Base-by-base conservation (phyloP, 2,329 filamentous ascomycete genomes). In the Lasiodiplodia sp. region DNA sequence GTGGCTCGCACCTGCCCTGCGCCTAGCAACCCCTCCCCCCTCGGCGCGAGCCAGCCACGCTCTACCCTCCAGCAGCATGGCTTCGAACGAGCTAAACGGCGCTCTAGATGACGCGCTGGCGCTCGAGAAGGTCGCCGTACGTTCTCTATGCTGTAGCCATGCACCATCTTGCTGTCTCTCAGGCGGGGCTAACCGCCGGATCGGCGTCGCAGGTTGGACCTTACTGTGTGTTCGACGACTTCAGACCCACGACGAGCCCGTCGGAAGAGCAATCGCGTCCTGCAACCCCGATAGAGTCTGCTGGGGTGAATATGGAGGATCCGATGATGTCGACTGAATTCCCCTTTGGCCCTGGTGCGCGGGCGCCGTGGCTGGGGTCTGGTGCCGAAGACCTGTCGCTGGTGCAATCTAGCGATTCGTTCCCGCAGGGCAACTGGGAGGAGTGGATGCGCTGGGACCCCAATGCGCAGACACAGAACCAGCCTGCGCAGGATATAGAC, bases 401-500 rank as follows among this genome's bases (percentile, higher is more conserved):
- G 66, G 65, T 72, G 37, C 68, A 76, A 11, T 72, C 76, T 68
- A 67, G 57, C 31, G 75, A 77, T 56, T 73, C 78, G 34, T 72
- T 77, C 62, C 68, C 71, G 55, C 75, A 75, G 62, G 75, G 79
- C 60, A 78, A 80, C 71, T 84, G 82, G 82, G 82, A 81, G 72
- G 80, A 84, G 55, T 84, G 81, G 80, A 80, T 84, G 77, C 76
- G 80, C 68, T 84, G 81, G 81, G 81, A 84, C 73, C 81, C 81
- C 58, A 75, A 79, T 69, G 74, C 78, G 60, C 77, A 79, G 71
- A 72, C 74, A 51, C 57, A 62, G 14, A 66, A 69, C 25, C 67
- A 62, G 40, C 52, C 52, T 37, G 37, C 60, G 44, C 40, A 53
- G 57, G 58, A 68, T 56, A 60, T 72, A 56, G 73, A 73, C 63